Conservation (phyloP, 805 yeast species). For the Wickerhamomyces sydowiorum region DNA sequence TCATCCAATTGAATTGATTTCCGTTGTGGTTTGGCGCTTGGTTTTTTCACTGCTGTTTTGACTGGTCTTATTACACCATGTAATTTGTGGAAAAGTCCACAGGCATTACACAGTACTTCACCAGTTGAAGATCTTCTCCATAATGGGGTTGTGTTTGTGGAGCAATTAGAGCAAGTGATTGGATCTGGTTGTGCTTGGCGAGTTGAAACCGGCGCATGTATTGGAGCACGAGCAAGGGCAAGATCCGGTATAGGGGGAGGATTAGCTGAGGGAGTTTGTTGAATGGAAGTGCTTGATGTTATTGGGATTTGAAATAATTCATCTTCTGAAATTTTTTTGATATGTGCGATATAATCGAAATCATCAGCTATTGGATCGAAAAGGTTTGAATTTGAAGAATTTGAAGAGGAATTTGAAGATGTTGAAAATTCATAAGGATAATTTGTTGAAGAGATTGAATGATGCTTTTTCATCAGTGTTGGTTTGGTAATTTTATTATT, state of each 20-base stretch:
- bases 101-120: slow-evolving; percentile 88
- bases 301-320: slow-evolving; percentile 8
- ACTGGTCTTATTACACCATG: slow-evolving; percentile 88
- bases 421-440: too few species aligned
- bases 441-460: neutral
- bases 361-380: slow-evolving; percentile 40
- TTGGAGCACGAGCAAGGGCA: too few species aligned
- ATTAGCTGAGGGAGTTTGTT: neutral
- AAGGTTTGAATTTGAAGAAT: too few species aligned
- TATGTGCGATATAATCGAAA: slow-evolving; percentile 59
- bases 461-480: neutral
- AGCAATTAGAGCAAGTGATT: slow-evolving; percentile 70
- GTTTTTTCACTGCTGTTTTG: slow-evolving; percentile 4
- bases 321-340: slow-evolving; percentile 45
- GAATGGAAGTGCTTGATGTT: neutral
- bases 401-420: too few species aligned
- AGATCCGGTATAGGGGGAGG: too few species aligned
- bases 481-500: neutral
- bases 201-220: slow-evolving; percentile 3
- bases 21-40: neutral
- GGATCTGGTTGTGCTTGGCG: neutral
- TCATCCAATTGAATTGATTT: neutral
- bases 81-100: slow-evolving; percentile 85
- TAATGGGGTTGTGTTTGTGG: slow-evolving; percentile 85
- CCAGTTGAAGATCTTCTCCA: slow-evolving; percentile 94